Percentiles rank a stretch among this genome's conserved stretches.
These are phyloP conservation scores for Rhinocladiella mackenziei DNA, from an alignment of 2,329 filamentous ascomycete genomes.

Conservation along the genomic window DNA sequence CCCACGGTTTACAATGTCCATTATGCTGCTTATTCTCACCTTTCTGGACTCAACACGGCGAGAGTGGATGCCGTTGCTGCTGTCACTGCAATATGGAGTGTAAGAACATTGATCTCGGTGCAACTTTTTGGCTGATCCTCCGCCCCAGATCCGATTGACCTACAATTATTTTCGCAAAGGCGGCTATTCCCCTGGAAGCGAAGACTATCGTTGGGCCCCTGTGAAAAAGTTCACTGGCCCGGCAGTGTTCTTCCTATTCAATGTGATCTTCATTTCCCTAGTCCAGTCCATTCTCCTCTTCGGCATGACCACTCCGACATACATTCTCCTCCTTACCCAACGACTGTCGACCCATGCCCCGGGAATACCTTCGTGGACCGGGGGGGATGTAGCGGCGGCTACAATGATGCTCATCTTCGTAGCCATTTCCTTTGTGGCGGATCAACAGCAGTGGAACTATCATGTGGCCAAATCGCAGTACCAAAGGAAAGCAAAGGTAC, in stretches of 20 bases:
- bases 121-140: constrained; percentile 5
- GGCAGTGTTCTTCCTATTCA: constrained; percentile 74
- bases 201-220: constrained; percentile 91
- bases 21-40: constrained; percentile 74
- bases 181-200: constrained; percentile 80
- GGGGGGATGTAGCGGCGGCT: constrained; percentile 51
- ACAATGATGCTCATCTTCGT: constrained; percentile 54
- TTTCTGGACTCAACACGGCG: constrained; percentile 65
- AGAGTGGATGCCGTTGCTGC: constrained; percentile 69
- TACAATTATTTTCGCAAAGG: constrained; percentile 97
- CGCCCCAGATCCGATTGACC: constrained; percentile 68
- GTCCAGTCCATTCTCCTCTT: constrained; percentile 79
- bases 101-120: constrained; percentile 42
- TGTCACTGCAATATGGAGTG: constrained; percentile 74
- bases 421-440: constrained; percentile 72
- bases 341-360: constrained; percentile 54
- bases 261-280: constrained; percentile 83
- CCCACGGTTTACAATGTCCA: constrained; percentile 84
- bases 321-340: constrained; percentile 71
- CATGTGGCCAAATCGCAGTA: constrained; percentile 78
- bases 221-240: constrained; percentile 63
- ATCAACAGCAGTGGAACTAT: constrained; percentile 90
- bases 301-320: constrained; percentile 73
- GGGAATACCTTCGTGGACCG: constrained; percentile 35
- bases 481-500: constrained; percentile 66